A percentile compares a stretch with the other conserved stretches of the same genome.
Evolutionary conservation across 1,139 yeast genomes (phyloP).

Genomic region (Lodderomyces orthopsilosis): DNA sequence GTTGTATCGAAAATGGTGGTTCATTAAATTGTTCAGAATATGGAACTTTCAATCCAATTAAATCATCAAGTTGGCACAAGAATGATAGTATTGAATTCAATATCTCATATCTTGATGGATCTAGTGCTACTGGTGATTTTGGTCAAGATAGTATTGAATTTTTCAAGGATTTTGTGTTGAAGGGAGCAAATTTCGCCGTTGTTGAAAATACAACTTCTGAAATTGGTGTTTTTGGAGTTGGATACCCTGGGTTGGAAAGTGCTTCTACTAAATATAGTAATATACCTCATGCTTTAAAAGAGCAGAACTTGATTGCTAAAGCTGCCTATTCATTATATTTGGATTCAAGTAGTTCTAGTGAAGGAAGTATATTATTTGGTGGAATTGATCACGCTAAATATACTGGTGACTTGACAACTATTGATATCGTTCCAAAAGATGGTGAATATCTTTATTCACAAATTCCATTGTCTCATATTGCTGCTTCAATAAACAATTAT

Average conservation of each 20-base stretch:
- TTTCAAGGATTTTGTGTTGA: slow-evolving; percentile 38
- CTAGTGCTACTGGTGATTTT: slow-evolving; percentile 45
- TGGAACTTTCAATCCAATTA: slow-evolving; percentile 50
- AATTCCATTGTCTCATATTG: slow-evolving; percentile 17
- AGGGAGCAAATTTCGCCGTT: slow-evolving; percentile 47
- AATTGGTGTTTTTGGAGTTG: slow-evolving; percentile 51
- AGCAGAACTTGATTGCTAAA: slow-evolving; percentile 47
- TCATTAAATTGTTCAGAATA: slow-evolving; percentile 32
- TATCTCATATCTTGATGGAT: slow-evolving; percentile 32
- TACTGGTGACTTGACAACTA: slow-evolving; percentile 37
- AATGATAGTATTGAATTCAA: slow-evolving; percentile 39
- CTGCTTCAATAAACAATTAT: slow-evolving; percentile 13
- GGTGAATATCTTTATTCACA: slow-evolving; percentile 14
- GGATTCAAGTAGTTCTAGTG: slow-evolving; percentile 34
- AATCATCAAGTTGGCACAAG: slow-evolving; percentile 44
- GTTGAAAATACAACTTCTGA: slow-evolving; percentile 41
- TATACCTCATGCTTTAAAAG: slow-evolving; percentile 51
- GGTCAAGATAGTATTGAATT: slow-evolving; percentile 50
- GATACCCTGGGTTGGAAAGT: slow-evolving; percentile 21
- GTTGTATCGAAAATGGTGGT: slow-evolving; percentile 13
- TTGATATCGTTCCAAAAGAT: slow-evolving; percentile 19
- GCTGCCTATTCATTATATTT: slow-evolving; percentile 56
- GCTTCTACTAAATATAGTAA: slow-evolving; percentile 26
- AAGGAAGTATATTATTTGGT: slow-evolving; percentile 55
- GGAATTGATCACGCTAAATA: slow-evolving; percentile 56